Conservation (phyloP, 2,329 filamentous ascomycete genomes). For the Pyricularia grisea region DNA sequence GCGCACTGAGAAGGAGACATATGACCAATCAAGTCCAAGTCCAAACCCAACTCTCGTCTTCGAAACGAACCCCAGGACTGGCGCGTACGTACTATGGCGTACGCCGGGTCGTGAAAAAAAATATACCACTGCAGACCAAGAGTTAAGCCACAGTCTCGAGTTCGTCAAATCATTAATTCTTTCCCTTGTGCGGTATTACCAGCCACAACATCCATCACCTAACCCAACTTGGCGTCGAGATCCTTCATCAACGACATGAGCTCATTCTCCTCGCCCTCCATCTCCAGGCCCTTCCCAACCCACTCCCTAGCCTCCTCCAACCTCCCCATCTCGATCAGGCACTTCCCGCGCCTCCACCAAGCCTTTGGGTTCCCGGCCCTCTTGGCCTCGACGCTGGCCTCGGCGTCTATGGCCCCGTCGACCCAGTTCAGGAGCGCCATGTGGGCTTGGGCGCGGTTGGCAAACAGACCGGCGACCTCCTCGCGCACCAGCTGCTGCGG, state of each 20-base stretch:
- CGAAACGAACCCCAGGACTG: neutral
- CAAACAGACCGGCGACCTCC: conserved; percentile 70
- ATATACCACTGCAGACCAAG: conserved; percentile 7
- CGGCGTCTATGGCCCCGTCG: conserved; percentile 79
- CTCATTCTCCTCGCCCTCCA: conserved; percentile 64
- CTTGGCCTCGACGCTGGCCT: conserved; percentile 81
- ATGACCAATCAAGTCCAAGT: neutral
- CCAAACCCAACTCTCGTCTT: neutral
- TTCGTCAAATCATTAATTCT: neutral
- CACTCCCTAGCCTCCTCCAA: conserved; percentile 74
- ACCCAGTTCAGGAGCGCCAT: conserved; percentile 78
- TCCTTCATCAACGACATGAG: conserved; percentile 56
- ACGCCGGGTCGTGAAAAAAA: neutral
- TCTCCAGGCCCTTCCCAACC: conserved; percentile 68
- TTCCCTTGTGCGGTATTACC: conserved; percentile 3
- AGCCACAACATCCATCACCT: neutral
- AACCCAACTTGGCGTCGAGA: conserved; percentile 31
- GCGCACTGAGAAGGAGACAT: neutral
- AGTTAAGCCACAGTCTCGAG: neutral
- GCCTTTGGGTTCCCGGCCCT: conserved; percentile 82
- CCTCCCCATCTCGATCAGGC: conserved; percentile 83
- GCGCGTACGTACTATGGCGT: neutral
- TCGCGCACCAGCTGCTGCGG: conserved; percentile 74
- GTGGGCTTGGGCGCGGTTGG: conserved; percentile 83
- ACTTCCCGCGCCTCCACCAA: conserved; percentile 84